These are phyloP conservation scores for Nitzschia sp. DNA, from an alignment of 108 stramenopile species.

Conservation along the genomic window DNA sequence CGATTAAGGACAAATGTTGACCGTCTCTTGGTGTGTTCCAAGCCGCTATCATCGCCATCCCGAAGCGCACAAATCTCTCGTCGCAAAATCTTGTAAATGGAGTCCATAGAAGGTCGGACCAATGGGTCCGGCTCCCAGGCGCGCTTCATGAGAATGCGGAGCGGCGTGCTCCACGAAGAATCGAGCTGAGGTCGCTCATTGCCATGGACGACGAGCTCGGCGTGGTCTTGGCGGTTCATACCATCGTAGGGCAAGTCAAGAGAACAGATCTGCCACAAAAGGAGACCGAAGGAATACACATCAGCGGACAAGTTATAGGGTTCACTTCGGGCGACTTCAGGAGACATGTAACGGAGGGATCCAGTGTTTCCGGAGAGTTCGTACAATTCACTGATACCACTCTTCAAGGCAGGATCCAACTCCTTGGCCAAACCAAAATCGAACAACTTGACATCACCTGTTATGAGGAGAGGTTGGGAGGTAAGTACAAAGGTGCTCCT, in stretches of 20 bases:
- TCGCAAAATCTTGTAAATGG: constrained; percentile 53
- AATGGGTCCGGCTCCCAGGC: constrained; percentile 71
- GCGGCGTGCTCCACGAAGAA: constrained; percentile 58
- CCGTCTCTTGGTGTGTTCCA: constrained; percentile 46
- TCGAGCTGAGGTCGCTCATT: constrained; percentile 54
- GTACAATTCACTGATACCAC: constrained; percentile 58
- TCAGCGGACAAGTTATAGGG: constrained; percentile 77
- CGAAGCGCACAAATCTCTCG: constrained; percentile 51
- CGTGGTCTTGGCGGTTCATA: constrained; percentile 52
- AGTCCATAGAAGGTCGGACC: constrained; percentile 65
- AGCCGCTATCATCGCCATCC: constrained; percentile 55
- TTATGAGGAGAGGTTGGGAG: not conserved
- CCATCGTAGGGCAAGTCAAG: constrained; percentile 63
- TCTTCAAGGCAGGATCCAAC: constrained; percentile 40
- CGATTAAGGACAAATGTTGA: constrained; percentile 56
- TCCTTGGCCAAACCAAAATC: constrained; percentile 67
- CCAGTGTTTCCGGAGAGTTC: constrained; percentile 80
- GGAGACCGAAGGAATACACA: constrained; percentile 66
- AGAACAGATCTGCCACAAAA: constrained; percentile 70
- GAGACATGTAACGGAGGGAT: constrained; percentile 73
- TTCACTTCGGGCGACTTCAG: constrained; percentile 58
- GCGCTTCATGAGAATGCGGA: constrained; percentile 62
- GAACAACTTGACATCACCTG: constrained; percentile 60
- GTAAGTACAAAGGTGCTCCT: not conserved
- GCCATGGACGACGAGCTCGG: constrained; percentile 50